Base-by-base conservation (phyloP, 352 stramenopile genomes). In the Thalassiosira livingstoniorum region DNA sequence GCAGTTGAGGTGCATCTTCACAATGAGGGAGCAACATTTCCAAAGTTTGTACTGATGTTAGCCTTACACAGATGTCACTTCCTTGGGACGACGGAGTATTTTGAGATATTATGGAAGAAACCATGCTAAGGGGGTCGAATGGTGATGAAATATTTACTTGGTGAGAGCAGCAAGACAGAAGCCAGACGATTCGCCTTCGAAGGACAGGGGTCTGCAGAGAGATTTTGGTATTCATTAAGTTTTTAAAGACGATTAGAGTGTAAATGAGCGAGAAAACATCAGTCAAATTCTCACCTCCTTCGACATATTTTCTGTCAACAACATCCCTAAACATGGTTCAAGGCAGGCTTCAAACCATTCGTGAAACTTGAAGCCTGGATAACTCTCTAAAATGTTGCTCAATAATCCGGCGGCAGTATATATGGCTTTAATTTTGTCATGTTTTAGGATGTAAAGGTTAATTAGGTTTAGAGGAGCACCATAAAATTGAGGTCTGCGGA, bases 131-230 rank as follows among this genome's bases (percentile, higher is more conserved):
- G 18, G 64, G 75, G 58, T 82, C 76, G 57, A 74, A 11, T 58
- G 39, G 32, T n/a, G 78, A 80, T 39, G 64, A 35, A 23, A 85
- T 55, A 35, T 47, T 10, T 29, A 78, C 55, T 64, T 73, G 69
- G 55, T 85, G 64, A 32, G 70, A 57, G 69, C 78, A 78, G 66
- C 78, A 85, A 23, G 63, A 78, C 15, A 81, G 27, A 5, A 86
- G 55, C 79, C 79, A 86, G n/a, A 86, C 55, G 2, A 86, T 83
- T 39, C 79, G 47, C 57, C 63, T 68, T 35, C 55, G 60, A 51
- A 86, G 66, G 45, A 86, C 73, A n/a, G 73, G 79, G 23, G 83
- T 53, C 10, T n/a, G n/a, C n/a, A n/a, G n/a, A n/a, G n/a, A n/a
- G n/a, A n/a, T n/a, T n/a, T n/a, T n/a, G n/a, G n/a, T n/a, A n/a